Evolutionary conservation across 305 asterid genomes (phyloP).

Genomic region (Rubia balearica): DNA sequence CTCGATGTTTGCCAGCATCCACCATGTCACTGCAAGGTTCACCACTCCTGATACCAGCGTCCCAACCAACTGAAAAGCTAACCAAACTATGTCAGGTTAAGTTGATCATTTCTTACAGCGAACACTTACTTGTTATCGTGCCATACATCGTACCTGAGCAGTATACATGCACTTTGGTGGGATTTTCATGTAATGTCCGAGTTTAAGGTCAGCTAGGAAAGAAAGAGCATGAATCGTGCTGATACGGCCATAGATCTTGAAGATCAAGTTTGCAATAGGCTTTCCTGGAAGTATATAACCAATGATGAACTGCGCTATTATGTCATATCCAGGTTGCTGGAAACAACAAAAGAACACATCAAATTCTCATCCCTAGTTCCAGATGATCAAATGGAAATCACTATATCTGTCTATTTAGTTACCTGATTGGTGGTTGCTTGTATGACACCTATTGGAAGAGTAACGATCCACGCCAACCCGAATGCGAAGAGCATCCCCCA

Average conservation of each 20-base stretch:
- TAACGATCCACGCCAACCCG: slow-evolving; percentile 76
- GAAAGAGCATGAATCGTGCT: slow-evolving; percentile 95
- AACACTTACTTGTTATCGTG: not conserved
- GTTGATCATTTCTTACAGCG: not conserved
- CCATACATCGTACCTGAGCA: slow-evolving; percentile 56
- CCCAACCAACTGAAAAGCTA: slow-evolving; percentile 51
- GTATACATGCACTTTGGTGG: slow-evolving; percentile 90
- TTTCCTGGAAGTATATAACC: slow-evolving; percentile 93
- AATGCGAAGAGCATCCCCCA: slow-evolving; percentile 92
- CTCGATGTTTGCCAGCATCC: slow-evolving; percentile 86
- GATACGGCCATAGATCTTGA: slow-evolving; percentile 89
- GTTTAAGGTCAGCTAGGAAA: slow-evolving; percentile 88
- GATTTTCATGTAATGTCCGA: slow-evolving; percentile 97
- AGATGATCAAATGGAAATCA: not conserved
- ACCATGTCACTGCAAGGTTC: slow-evolving; percentile 87
- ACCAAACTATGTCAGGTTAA: not conserved
- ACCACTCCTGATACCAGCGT: slow-evolving; percentile 71
- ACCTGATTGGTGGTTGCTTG: slow-evolving; percentile 97
- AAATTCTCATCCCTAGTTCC: not conserved
- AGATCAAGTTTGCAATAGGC: slow-evolving; percentile 86
- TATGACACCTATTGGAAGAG: slow-evolving; percentile 89
- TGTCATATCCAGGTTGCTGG: slow-evolving; percentile 99
- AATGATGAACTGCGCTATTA: slow-evolving; percentile 89
- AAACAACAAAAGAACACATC: not conserved
- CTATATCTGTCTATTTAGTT: not conserved